These are phyloP conservation scores for Knoxdaviesia capensis DNA, from an alignment of 2,329 filamentous ascomycete genomes.

Conservation along the genomic window DNA sequence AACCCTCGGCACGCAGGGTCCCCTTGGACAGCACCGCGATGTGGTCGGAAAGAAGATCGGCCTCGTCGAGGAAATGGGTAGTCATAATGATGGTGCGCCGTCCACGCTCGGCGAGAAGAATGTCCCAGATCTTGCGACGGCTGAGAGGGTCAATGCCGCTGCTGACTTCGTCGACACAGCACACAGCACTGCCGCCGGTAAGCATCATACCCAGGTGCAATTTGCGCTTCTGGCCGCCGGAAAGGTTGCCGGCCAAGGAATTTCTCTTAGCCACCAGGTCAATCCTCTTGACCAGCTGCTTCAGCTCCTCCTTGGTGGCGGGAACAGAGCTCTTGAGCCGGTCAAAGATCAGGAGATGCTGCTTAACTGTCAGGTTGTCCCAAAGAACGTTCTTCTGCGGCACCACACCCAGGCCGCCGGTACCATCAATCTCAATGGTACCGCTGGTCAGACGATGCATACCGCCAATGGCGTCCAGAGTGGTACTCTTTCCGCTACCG, in stretches of 20 bases:
- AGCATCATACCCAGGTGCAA: slow-evolving; percentile 91
- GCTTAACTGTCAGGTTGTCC: slow-evolving; percentile 70
- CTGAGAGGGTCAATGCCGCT: slow-evolving; percentile 76
- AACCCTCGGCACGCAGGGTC: slow-evolving; percentile 60
- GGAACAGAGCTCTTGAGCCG: slow-evolving; percentile 43
- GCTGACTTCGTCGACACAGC: slow-evolving; percentile 81
- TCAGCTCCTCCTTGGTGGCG: slow-evolving; percentile 37
- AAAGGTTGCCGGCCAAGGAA: slow-evolving; percentile 56
- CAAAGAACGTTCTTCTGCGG: slow-evolving; percentile 91
- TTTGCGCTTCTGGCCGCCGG: slow-evolving; percentile 82
- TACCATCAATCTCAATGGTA: slow-evolving; percentile 55
- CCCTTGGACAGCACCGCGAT: slow-evolving; percentile 80
- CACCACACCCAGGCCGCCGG: slow-evolving; percentile 65
- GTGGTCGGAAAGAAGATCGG: slow-evolving; percentile 71
- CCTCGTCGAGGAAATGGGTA: slow-evolving; percentile 87
- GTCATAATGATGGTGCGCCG: slow-evolving; percentile 69
- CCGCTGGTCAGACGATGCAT: slow-evolving; percentile 60
- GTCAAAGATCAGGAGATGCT: slow-evolving; percentile 74
- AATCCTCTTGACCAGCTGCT: slow-evolving; percentile 44
- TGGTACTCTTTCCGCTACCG: slow-evolving; percentile 78
- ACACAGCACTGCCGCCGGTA: slow-evolving; percentile 70
- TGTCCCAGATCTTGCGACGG: slow-evolving; percentile 84
- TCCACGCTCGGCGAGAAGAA: slow-evolving; percentile 67
- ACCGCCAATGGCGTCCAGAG: slow-evolving; percentile 71
- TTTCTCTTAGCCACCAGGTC: slow-evolving; percentile 58